Base-by-base conservation (phyloP, 2,329 filamentous ascomycete genomes). In the Colletotrichum gigasporum region DNA sequence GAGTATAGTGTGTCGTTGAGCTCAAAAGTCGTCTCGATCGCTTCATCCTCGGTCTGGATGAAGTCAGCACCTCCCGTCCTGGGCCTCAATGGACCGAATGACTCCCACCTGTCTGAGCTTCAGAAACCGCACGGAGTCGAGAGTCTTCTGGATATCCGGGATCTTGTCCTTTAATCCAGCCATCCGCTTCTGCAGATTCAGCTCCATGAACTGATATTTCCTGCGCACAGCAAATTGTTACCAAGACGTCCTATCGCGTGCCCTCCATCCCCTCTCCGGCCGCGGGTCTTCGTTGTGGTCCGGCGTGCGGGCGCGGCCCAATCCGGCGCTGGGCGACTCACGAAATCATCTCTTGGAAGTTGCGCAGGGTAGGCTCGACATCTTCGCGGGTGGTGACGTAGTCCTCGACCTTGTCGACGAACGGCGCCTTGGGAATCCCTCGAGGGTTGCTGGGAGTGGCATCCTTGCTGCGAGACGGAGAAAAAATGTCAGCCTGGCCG, bases 131-230 rank as follows among this genome's bases (percentile, higher is more conserved):
- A 98, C 95, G 16, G 93, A 96, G 65, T 98, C 95, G 64, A 98
- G 80, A 1, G 96, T 98, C 84, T 97, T 97, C 73, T 93, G 90
- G 69, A 99, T 98, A 76, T 99, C 96, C 0, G 96, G 96, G 69
- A 99, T 94, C 83, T 98, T 99, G 74, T 97, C 94, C 73, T 90
- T 92, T 59, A 99, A 82, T 2, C 94, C 94, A 4, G 86, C 84
- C 55, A 92, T 90, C 48, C 96, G 88, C 68, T 93, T 87, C 77
- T 97, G 91, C 63, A 96, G 92, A 78, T 97, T 98, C 75, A 91
- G 84, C 81, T 98, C 94, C 96, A 99, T 99, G 81, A 98, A 99
- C 78, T 98, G 96, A 82, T 99, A 99, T 85, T 99, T 99, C 71
- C 94, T 97, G 75, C 57, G 14, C 76, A 75, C 79, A 47, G 28